Percentiles rank a stretch among this genome's conserved stretches.
These are phyloP conservation scores for Phyllosticta citribraziliensis DNA, from an alignment of 2,329 filamentous ascomycete species.

Conservation along the genomic window DNA sequence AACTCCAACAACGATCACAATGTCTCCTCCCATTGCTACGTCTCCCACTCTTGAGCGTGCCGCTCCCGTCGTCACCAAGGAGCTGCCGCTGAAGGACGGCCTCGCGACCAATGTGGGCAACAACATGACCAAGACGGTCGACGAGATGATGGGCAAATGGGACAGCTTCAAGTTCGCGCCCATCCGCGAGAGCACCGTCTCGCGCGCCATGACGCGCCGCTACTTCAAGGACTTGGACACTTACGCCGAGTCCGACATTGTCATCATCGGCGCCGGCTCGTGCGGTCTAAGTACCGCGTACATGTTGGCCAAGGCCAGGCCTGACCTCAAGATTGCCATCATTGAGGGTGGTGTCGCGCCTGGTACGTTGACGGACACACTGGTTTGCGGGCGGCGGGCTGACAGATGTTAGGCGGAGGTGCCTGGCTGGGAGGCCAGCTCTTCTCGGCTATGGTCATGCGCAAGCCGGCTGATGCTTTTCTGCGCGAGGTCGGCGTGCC, in stretches of 20 bases:
- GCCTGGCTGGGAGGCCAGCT: conserved; percentile 92
- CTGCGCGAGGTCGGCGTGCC: conserved; percentile 70
- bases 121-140: conserved; percentile 45
- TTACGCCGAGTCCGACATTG: conserved; percentile 87
- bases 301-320: conserved; percentile 70
- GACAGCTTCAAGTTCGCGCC: conserved; percentile 71
- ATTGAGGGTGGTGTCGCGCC: conserved; percentile 82
- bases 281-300: conserved; percentile 82
- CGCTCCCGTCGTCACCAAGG: conserved; percentile 32
- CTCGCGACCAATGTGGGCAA: conserved; percentile 34
- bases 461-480: conserved; percentile 82
- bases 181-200: conserved; percentile 87
- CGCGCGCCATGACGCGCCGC: conserved; percentile 83
- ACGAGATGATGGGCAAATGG: conserved; percentile 67
- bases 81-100: conserved; percentile 24
- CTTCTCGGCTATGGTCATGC: conserved; percentile 92
- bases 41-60: conserved; percentile 38
- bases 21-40: conserved; percentile 69
- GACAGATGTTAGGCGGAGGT: conserved; percentile 52
- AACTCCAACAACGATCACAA: conserved; percentile 30
- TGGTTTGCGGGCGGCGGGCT: not conserved
- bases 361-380: conserved; percentile 25
- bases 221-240: conserved; percentile 86
- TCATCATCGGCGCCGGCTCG: conserved; percentile 84
- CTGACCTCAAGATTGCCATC: conserved; percentile 85